phyloP scores from a whole-genome alignment of 345 rosid species.

The Lepidium aucheri region DNA sequence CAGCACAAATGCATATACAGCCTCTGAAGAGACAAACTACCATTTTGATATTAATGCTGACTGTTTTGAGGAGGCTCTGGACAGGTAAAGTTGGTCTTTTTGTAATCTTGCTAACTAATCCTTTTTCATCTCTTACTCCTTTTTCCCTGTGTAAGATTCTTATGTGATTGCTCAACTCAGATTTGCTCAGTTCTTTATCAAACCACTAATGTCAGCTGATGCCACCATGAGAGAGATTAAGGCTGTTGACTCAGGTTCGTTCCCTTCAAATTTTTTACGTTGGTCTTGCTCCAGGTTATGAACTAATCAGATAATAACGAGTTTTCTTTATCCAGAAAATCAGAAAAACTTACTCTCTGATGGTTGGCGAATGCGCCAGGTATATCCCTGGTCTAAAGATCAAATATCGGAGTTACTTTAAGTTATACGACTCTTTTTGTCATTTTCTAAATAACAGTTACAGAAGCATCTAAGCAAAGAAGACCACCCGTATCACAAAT shows the following conservation, averaged over 20 bases:
- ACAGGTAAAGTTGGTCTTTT: constrained; percentile 40
- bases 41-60: constrained; percentile 67
- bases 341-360: constrained; percentile 86
- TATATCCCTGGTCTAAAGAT: constrained; percentile 15
- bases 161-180: constrained; percentile 31
- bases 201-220: constrained; percentile 88
- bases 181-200: constrained; percentile 82
- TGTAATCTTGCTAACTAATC: not conserved
- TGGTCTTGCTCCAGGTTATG: not conserved
- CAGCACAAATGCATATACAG: constrained; percentile 70
- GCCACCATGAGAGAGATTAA: constrained; percentile 88
- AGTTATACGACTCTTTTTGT: not conserved
- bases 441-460: constrained; percentile 40
- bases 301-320: not conserved
- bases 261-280: not conserved
- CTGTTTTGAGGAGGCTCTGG: constrained; percentile 80
- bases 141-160: constrained; percentile 17
- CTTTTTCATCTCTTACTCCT: not conserved
- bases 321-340: constrained; percentile 51
- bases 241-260: constrained; percentile 96
- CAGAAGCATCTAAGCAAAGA: constrained; percentile 65
- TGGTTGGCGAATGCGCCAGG: constrained; percentile 82
- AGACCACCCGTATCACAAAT: constrained; percentile 86
- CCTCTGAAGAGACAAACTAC: constrained; percentile 69
- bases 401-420: not conserved